These are phyloP conservation scores for Diophrys appendiculata DNA, from an alignment of 73 alveolate species.

Conservation along the genomic window DNA sequence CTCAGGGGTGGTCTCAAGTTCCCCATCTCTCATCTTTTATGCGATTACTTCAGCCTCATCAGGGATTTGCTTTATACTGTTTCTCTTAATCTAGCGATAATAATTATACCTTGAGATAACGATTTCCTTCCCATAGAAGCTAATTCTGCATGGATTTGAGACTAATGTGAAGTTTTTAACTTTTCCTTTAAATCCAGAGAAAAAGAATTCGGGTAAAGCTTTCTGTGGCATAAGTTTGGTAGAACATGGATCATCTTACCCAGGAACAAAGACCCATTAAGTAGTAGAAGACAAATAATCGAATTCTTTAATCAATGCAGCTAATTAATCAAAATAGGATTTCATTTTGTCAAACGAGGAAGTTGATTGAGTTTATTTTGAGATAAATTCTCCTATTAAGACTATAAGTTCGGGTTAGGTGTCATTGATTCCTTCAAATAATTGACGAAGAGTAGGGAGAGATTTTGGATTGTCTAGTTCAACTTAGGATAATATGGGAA, in stretches of 20 bases:
- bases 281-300: slow-evolving; percentile 23
- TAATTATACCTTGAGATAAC: slow-evolving; percentile 50
- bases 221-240: slow-evolving; percentile 41
- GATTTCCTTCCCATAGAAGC: slow-evolving; percentile 62
- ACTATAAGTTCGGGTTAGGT: background rate
- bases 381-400: slow-evolving; percentile 57
- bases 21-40: background rate
- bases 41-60: slow-evolving; percentile 25
- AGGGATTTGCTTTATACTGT: slow-evolving; percentile 11
- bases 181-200: slow-evolving; percentile 16
- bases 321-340: slow-evolving; percentile 34
- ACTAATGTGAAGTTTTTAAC: slow-evolving; percentile 27
- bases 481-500: no score
- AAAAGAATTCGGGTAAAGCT: slow-evolving; percentile 41
- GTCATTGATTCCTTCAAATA: background rate
- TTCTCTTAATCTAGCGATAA: slow-evolving; percentile 47
- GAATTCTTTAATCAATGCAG: slow-evolving; percentile 26
- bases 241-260: slow-evolving; percentile 50
- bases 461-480: no score
- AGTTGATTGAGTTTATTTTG: slow-evolving; percentile 17
- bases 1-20: background rate
- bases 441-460: background rate
- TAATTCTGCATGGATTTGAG: slow-evolving; percentile 55
- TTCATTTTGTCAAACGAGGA: slow-evolving; percentile 32
- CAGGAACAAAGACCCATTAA: slow-evolving; percentile 49